Percentiles rank a stretch among this genome's conserved stretches.
phyloP scores from a whole-genome alignment of 1,284 basidiomycete species.

The Peniophora sp. region DNA sequence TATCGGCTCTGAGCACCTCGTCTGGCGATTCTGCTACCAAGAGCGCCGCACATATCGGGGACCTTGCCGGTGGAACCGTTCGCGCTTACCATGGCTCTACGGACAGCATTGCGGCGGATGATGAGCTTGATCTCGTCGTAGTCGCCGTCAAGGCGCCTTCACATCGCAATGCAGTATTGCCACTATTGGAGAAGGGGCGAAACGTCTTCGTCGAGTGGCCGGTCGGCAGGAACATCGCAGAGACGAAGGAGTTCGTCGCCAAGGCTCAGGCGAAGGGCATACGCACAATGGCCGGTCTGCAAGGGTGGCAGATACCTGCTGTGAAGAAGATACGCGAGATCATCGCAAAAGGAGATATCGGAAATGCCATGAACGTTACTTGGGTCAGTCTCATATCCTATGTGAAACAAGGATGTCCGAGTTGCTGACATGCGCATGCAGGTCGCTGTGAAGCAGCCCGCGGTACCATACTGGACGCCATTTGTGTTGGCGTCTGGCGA shows the following conservation, averaged over 20 bases:
- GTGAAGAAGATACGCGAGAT: slow-evolving; percentile 22
- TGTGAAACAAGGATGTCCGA: background rate
- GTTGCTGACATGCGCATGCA: background rate
- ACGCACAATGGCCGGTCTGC: slow-evolving; percentile 24
- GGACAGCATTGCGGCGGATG: slow-evolving; percentile 20
- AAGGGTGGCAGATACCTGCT: slow-evolving; percentile 19
- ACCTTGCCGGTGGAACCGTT: slow-evolving; percentile 9
- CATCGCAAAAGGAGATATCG: slow-evolving; percentile 5
- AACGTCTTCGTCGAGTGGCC: slow-evolving; percentile 34
- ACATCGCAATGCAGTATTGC: slow-evolving; percentile 20
- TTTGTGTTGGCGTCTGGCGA: background rate
- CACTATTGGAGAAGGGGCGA: slow-evolving; percentile 29
- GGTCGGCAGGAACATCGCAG: slow-evolving; percentile 19
- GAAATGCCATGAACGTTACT: slow-evolving; percentile 8
- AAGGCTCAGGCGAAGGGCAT: slow-evolving; percentile 23
- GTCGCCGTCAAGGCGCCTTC: slow-evolving; percentile 23
- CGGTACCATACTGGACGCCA: background rate
- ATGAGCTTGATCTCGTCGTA: slow-evolving; percentile 27
- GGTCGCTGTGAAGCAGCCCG: background rate
- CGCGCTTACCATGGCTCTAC: slow-evolving; percentile 23
- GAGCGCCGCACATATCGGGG: background rate
- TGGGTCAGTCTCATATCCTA: slow-evolving; percentile 4
- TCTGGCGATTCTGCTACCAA: background rate
- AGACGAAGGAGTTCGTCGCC: slow-evolving; percentile 24
- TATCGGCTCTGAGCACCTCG: background rate